Percentiles rank a stretch among this genome's conserved stretches.
Evolutionary conservation across 2,329 filamentous ascomycete genomes (phyloP).

Genomic region (Aschersonia sp.): DNA sequence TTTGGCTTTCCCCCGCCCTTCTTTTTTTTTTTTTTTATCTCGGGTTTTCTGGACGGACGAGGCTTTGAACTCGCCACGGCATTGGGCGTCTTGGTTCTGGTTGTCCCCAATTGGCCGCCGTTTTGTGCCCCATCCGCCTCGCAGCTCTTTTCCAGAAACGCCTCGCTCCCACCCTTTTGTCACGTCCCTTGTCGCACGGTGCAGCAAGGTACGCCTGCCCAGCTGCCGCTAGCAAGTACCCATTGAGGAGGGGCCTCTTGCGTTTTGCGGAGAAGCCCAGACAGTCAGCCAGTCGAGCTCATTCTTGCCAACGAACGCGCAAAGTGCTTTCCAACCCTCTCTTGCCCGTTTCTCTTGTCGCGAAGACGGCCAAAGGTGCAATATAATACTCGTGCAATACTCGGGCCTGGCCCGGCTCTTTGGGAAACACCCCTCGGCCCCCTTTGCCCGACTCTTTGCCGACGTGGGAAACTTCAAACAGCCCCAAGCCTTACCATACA

Average conservation of each 20-base stretch:
- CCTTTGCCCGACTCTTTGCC: neutral
- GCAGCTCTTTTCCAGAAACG: neutral
- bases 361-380: neutral
- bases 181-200: constrained; percentile 4
- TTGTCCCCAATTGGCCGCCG: too few species aligned
- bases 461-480: neutral
- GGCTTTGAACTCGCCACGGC: neutral
- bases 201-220: constrained; percentile 4
- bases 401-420: too few species aligned
- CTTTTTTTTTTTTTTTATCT: too few species aligned
- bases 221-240: constrained; percentile 4
- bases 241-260: constrained; percentile 1
- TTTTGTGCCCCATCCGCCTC: neutral
- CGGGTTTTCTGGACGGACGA: neutral
- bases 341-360: neutral
- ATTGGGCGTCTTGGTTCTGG: too few species aligned
- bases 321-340: too few species aligned
- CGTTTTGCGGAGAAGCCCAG: neutral
- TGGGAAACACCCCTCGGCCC: too few species aligned
- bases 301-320: too few species aligned
- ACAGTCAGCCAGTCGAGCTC: neutral
- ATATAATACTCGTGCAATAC: neutral
- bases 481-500: neutral
- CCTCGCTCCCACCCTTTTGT: neutral
- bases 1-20: too few species aligned